Evolutionary conservation across 2,329 filamentous ascomycete genomes (phyloP).

Genomic region (Epichloe brachyelytri): DNA sequence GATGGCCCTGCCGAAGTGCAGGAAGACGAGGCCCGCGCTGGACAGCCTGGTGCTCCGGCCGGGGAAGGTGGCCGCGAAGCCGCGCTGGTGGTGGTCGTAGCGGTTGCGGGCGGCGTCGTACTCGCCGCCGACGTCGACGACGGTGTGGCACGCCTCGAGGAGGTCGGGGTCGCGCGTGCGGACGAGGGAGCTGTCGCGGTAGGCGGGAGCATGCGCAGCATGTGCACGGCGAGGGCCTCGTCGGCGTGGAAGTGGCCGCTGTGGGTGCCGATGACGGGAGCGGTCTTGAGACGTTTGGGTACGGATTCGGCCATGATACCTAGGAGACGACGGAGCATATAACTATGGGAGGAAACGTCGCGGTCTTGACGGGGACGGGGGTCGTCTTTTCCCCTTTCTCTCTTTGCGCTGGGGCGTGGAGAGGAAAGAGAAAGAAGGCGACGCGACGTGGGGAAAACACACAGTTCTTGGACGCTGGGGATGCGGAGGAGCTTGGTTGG

Average conservation of each 20-base stretch:
- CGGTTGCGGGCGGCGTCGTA: conserved; percentile 67
- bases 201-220: conserved; percentile 78
- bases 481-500: background rate
- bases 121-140: conserved; percentile 94
- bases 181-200: conserved; percentile 59
- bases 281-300: conserved; percentile 66
- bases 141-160: conserved; percentile 76
- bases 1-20: conserved; percentile 85
- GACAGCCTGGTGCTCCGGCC: conserved; percentile 77
- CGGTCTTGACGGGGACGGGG: no score
- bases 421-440: background rate
- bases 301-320: conserved; percentile 44
- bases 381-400: no score
- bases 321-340: conserved; percentile 21
- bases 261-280: conserved; percentile 74
- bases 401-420: background rate
- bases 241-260: conserved; percentile 98
- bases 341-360: background rate
- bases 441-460: no score
- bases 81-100: conserved; percentile 96
- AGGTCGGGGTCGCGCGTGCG: conserved; percentile 75
- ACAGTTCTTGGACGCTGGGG: no score
- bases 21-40: conserved; percentile 84
- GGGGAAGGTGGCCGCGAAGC: conserved; percentile 77
- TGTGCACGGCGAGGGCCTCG: conserved; percentile 91